A percentile compares a stretch with the other conserved stretches of the same genome.
Conservation (phyloP, 1,139 yeast genomes). For the Kodamaea fungicola region DNA sequence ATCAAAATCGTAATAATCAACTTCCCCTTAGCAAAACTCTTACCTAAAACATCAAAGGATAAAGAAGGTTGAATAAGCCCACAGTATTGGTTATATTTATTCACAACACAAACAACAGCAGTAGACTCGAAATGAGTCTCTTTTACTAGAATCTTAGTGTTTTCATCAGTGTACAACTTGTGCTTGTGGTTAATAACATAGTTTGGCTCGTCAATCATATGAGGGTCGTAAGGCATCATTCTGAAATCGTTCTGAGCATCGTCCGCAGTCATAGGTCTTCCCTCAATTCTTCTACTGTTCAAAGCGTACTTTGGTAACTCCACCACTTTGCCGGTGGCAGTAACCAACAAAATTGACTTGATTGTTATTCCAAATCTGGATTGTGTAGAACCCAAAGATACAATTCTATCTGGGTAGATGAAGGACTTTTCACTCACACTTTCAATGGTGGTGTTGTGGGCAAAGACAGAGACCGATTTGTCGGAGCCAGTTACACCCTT, state of each 20-base stretch:
- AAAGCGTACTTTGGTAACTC: constrained; percentile 66
- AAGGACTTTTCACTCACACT: constrained; percentile 51
- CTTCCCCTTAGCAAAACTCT: constrained; percentile 64
- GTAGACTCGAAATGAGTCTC: constrained; percentile 84
- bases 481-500: constrained; percentile 10
- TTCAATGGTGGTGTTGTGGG: constrained; percentile 23
- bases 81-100: constrained; percentile 67
- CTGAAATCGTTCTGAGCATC: constrained; percentile 59
- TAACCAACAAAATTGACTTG: constrained; percentile 60
- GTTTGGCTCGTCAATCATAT: constrained; percentile 47
- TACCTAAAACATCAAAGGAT: constrained; percentile 74
- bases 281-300: constrained; percentile 59
- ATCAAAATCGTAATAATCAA: constrained; percentile 58
- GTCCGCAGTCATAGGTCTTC: constrained; percentile 48
- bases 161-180: constrained; percentile 37
- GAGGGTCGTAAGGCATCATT: constrained; percentile 64
- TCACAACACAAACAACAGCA: constrained; percentile 62
- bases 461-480: constrained; percentile 29
- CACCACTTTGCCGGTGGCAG: constrained; percentile 62
- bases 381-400: constrained; percentile 51
- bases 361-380: constrained; percentile 75
- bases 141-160: constrained; percentile 40
- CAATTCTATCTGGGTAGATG: constrained; percentile 55
- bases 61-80: constrained; percentile 77
- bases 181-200: constrained; percentile 37